Evolutionary conservation across 73 alveolate species (phyloP).

Genomic region (Paramecium bursaria): DNA sequence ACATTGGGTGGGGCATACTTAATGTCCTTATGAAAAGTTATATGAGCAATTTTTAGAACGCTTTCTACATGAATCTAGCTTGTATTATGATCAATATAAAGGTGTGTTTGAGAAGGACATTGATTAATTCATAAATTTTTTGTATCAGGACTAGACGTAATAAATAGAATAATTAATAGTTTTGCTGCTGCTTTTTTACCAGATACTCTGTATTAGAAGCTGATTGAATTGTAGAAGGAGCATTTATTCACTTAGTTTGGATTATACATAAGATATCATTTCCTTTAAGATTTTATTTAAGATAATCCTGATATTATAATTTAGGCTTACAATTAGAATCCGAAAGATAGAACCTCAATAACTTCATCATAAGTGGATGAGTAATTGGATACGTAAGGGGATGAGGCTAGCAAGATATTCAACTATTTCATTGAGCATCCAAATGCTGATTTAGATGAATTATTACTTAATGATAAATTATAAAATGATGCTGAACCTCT

Average conservation of each 20-base stretch:
- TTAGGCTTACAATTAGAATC: neutral
- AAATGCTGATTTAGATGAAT: slow-evolving; percentile 40
- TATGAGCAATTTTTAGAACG: slow-evolving; percentile 16
- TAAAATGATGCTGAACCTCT: slow-evolving; percentile 6
- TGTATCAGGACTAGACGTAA: slow-evolving; percentile 11
- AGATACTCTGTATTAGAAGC: slow-evolving; percentile 4
- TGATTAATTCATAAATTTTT: slow-evolving; percentile 3
- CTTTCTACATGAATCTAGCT: slow-evolving; percentile 31
- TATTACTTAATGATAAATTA: slow-evolving; percentile 16
- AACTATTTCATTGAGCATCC: neutral
- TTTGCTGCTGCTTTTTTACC: slow-evolving; percentile 29
- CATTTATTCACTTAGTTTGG: neutral
- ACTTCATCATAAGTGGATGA: slow-evolving; percentile 38
- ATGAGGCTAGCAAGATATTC: slow-evolving; percentile 35
- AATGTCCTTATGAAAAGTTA: slow-evolving; percentile 30
- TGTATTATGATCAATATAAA: slow-evolving; percentile 28
- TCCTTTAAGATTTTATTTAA: neutral
- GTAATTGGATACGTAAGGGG: slow-evolving; percentile 53
- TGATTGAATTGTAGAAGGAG: slow-evolving; percentile 17
- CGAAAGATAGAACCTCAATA: slow-evolving; percentile 14
- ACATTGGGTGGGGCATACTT: slow-evolving; percentile 58
- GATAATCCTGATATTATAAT: neutral
- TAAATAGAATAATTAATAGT: neutral
- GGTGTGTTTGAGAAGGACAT: slow-evolving; percentile 16
- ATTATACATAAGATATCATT: neutral